A percentile compares a stretch with the other conserved stretches of the same genome.
Conservation (phyloP, 495 filamentous ascomycete genomes). For the Daldinia caldariorum region DNA sequence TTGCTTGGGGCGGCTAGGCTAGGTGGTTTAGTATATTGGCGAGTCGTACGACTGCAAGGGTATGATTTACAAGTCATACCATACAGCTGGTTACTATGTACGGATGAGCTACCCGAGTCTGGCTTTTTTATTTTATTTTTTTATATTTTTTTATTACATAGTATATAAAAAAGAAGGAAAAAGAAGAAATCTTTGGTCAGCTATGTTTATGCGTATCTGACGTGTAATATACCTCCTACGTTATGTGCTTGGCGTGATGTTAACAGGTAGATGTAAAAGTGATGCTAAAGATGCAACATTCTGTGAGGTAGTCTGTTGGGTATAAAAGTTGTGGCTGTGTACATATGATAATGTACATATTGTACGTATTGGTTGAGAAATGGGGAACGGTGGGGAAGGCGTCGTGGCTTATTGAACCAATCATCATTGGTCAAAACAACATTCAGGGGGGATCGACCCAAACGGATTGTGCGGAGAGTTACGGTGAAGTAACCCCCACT, state of each 20-base stretch:
- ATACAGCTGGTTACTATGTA: not conserved
- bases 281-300: too few relatives aligned
- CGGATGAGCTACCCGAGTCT: not conserved
- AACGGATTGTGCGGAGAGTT: not conserved
- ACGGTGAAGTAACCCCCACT: not conserved
- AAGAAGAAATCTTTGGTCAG: not conserved
- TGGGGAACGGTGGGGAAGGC: not conserved
- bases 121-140: not conserved
- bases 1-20: not conserved
- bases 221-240: not conserved
- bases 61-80: slow-evolving; percentile 2
- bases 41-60: slow-evolving; percentile 23
- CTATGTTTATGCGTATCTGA: not conserved
- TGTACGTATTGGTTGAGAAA: too few relatives aligned
- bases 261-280: too few relatives aligned
- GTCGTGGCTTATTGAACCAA: not conserved
- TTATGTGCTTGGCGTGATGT: too few relatives aligned
- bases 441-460: slow-evolving; percentile 1
- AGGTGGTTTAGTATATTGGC: slow-evolving; percentile 3
- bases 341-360: not conserved
- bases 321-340: slow-evolving; percentile 3
- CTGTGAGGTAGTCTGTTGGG: too few relatives aligned
- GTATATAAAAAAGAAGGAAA: too few relatives aligned
- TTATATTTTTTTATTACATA: too few relatives aligned
- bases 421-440: not conserved